phyloP scores from a whole-genome alignment of 139 green algal genomes.

The Coelastrella sp. region DNA sequence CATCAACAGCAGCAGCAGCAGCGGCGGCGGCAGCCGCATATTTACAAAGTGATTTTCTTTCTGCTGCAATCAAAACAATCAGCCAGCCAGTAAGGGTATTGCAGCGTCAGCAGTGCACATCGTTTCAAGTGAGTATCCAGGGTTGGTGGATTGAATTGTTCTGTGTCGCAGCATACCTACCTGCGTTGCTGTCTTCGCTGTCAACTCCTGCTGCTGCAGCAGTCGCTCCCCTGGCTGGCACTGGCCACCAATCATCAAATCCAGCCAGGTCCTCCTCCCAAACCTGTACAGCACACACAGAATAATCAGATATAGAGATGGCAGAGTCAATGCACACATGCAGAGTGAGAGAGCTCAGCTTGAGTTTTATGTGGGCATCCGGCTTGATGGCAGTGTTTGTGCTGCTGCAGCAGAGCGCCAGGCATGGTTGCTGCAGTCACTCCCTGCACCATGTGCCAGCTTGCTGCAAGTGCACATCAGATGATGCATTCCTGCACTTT shows the following conservation, averaged over 20 bases:
- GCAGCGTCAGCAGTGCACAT: no score
- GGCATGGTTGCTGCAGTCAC: not conserved
- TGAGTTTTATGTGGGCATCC: not conserved
- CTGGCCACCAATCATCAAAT: not conserved
- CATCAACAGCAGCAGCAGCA: not conserved
- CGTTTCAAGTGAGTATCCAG: no score
- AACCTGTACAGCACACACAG: not conserved
- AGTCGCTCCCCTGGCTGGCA: not conserved
- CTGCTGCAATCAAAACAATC: not conserved
- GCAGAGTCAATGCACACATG: not conserved
- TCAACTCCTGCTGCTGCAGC: not conserved
- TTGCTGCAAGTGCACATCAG: not conserved
- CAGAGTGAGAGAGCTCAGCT: not conserved
- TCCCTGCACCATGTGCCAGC: not conserved
- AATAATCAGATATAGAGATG: not conserved
- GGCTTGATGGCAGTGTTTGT: not conserved
- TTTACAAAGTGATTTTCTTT: not conserved
- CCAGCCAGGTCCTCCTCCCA: constrained; percentile 27
- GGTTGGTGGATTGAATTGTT: no score
- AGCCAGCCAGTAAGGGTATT: no score
- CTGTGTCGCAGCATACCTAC: not conserved
- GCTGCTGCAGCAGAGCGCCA: not conserved
- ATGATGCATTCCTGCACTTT: not conserved
- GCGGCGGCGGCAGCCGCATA: not conserved
- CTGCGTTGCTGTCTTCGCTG: constrained; percentile 26